Conservation (phyloP, 1,284 basidiomycete species). For the Testicularia cyperi region DNA sequence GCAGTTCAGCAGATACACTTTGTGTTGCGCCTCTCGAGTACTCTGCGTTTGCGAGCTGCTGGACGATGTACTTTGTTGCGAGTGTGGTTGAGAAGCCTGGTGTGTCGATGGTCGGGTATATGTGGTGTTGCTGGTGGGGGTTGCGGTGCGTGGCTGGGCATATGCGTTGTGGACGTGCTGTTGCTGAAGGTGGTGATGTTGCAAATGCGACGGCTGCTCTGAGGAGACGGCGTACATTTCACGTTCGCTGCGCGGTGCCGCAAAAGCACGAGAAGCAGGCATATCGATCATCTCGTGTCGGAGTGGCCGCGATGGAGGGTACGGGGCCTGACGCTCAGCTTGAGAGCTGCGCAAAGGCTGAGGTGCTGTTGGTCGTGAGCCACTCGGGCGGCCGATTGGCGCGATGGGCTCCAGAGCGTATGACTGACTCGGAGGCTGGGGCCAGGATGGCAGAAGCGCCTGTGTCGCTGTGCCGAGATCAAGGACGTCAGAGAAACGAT, state of each 20-base stretch:
- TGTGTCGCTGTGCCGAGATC: too few relatives aligned
- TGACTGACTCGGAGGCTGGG: not conserved
- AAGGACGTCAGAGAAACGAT: too few relatives aligned
- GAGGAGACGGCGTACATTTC: too few relatives aligned
- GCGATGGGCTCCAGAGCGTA: not conserved
- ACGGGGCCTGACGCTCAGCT: not conserved
- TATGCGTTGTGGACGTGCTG: too few relatives aligned
- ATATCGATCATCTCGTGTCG: not conserved
- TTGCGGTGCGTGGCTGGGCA: too few relatives aligned
- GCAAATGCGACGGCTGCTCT: too few relatives aligned
- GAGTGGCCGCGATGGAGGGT: not conserved
- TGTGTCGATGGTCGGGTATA: too few relatives aligned
- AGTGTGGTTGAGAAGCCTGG: too few relatives aligned
- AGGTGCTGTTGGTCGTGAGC: not conserved
- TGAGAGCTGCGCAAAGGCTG: not conserved
- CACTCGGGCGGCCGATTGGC: not conserved
- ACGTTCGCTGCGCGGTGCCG: too few relatives aligned
- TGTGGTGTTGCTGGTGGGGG: too few relatives aligned
- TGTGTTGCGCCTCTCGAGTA: constrained; percentile 59
- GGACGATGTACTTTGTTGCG: constrained; percentile 4
- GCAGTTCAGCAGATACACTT: constrained; percentile 79
- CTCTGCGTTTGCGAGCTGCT: constrained; percentile 1
- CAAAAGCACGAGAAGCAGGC: too few relatives aligned
- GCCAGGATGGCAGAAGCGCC: not conserved
- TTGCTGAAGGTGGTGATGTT: too few relatives aligned